Base-by-base conservation (phyloP, 495 filamentous ascomycete species). In the Xylaria curta region DNA sequence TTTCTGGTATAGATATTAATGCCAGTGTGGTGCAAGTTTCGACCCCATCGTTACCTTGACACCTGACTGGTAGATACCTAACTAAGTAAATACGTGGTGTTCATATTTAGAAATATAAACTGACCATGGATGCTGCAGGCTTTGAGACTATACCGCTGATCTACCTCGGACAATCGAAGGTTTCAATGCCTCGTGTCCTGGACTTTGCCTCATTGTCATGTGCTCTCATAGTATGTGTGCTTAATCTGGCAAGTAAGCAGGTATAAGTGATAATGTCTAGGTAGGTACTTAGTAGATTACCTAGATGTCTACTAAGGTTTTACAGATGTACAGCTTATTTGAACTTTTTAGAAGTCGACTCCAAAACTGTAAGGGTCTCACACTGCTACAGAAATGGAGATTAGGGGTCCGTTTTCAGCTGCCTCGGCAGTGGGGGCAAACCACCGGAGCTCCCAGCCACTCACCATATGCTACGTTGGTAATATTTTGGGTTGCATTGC, bases 351-450 rank as follows among this genome's bases (percentile, higher is more conserved):
- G 28, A 31, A 31, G 28, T 31, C 3, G 28, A 31, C 28, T 3
- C 28, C 28, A 31, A 38, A 42, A 13, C 9, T 42, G 6, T 24
- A 13, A 13, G 19, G 8, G 21, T 53, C 51, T 28, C 1, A 54
- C 4, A n/a, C 21, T 21, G 10, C 51, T 54, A 26, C 51, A 17
- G 15, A 8, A 38, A n/a, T 36, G 12, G 21, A 36, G 26, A n/a
- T n/a, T n/a, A n/a, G 17, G 61, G 60, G 1, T 36, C 47, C 49
- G 36, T 56, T 56, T 67, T 53, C 47, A 66, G 63, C 63, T 53
- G 26, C 28, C 63, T 66, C 63, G 33, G 26, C 28, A 66, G 63
- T 66, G 46, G 40, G 28, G 61, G 61, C 42, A 15, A 33, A 17
- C 42, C 15, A 19, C 42, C n/a, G 9, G n/a, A 17, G 61, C 42